Base-by-base conservation (phyloP, 148 eudicot species). In the Hydrangea macrophylla region DNA sequence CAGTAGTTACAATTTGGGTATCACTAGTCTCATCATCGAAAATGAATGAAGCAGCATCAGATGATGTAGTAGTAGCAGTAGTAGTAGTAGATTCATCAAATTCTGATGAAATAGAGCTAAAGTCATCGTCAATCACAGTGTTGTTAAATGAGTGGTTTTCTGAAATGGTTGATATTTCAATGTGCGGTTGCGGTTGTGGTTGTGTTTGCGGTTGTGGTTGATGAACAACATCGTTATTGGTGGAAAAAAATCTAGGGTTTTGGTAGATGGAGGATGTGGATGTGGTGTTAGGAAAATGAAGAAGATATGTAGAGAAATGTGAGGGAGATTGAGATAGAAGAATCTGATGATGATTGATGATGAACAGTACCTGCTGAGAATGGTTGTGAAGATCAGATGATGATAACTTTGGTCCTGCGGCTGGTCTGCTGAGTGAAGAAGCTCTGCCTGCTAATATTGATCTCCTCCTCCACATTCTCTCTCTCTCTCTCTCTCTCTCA, bases 401-500 rank as follows among this genome's bases (percentile, higher is more conserved):
- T 18, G 22, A 9, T 40, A 71, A 55, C 62, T 58, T 77, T 62
- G 58, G 39, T 26, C 53, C 30, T 9, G 68, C 73, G 23, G 67
- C 35, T 28, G n/a, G 62, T 60, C 58, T 77, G 60, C 70, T 59
- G 44, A 74, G 48, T 4, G 70, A 57, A 58, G 73, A 73, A 67
- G 71, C 65, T 69, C 71, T 54, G 9, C 58, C 65, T 9, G 56
- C 65, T 0, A 25, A 39, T 18, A 75, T 57, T 62, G 84, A 80
- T 68, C 82, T 82, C 89, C 84, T 78, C 89, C 80, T 85, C 30
- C 27, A 64, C 57, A 60, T 58, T 61, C 35, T 31, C 33, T 59
- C 32, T 28, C 30, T 54, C 13, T 27, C 22, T 51, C 44, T 26
- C 35, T 64, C 22, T 25, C 20, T 61, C 28, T 60, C 15, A 18